phyloP scores from a whole-genome alignment of 169 alveolate genomes.

The Plasmodium fragile region DNA sequence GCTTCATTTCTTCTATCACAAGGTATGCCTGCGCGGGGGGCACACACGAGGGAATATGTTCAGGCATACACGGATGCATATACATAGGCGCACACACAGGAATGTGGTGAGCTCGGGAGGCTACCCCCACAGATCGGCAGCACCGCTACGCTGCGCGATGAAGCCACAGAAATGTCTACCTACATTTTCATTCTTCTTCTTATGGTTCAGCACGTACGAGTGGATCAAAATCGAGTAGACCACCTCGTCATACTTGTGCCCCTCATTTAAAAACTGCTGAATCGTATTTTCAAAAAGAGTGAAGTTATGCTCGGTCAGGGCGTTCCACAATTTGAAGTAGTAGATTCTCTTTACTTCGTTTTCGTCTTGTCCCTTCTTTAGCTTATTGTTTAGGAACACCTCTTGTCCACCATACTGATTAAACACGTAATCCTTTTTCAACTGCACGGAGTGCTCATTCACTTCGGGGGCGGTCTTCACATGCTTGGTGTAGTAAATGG shows the following conservation, averaged over 20 bases:
- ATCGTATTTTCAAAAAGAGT: constrained; percentile 54
- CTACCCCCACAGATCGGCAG: not conserved
- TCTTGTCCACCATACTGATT: constrained; percentile 48
- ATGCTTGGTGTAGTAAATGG: constrained; percentile 68
- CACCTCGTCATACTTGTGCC: constrained; percentile 87
- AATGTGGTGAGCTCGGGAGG: not conserved
- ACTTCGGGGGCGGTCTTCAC: constrained; percentile 65
- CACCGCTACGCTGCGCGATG: not conserved
- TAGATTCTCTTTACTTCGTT: constrained; percentile 68
- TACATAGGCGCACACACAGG: no score
- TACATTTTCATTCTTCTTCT: constrained; percentile 80
- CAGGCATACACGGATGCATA: no score
- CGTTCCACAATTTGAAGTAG: constrained; percentile 71
- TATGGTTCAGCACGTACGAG: constrained; percentile 82
- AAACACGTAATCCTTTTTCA: constrained; percentile 71
- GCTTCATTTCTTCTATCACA: constrained; percentile 90
- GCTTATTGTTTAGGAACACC: constrained; percentile 56
- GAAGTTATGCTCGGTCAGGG: constrained; percentile 75
- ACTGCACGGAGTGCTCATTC: not conserved
- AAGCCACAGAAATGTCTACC: not conserved
- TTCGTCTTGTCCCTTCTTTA: constrained; percentile 55
- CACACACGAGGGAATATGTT: not conserved
- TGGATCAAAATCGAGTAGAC: constrained; percentile 86
- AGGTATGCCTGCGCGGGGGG: constrained; percentile 80
- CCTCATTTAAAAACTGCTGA: constrained; percentile 75